Percentiles rank a stretch among this genome's conserved stretches.
phyloP scores from a whole-genome alignment of 2,329 filamentous ascomycete genomes.

The Cladobotryum protrusum region DNA sequence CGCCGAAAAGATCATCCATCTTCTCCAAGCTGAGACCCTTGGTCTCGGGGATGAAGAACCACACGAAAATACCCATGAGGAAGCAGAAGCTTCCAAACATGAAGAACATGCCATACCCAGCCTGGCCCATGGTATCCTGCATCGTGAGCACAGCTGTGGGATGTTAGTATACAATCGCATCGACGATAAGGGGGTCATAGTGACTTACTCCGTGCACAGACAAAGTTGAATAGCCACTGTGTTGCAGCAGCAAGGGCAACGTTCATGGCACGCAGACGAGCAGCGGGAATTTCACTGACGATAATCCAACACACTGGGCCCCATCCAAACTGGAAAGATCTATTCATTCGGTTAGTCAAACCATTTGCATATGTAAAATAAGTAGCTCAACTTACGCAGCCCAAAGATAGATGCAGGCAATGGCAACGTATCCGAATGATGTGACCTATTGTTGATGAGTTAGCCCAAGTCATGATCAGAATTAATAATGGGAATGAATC shows the following conservation, averaged over 20 bases:
- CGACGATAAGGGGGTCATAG: background rate
- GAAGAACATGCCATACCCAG: slow-evolving; percentile 56
- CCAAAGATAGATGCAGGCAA: slow-evolving; percentile 67
- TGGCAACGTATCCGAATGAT: slow-evolving; percentile 61
- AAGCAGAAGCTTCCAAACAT: slow-evolving; percentile 63
- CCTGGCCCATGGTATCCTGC: slow-evolving; percentile 47
- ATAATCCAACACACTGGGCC: slow-evolving; percentile 69
- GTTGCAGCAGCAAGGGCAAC: slow-evolving; percentile 62
- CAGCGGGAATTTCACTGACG: slow-evolving; percentile 61
- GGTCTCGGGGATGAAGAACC: slow-evolving; percentile 64
- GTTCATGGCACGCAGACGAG: slow-evolving; percentile 58
- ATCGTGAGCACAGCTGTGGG: slow-evolving; percentile 55
- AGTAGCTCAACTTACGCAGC: slow-evolving; percentile 39
- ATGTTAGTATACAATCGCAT: background rate
- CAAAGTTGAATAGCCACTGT: slow-evolving; percentile 70
- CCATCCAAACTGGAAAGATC: slow-evolving; percentile 64
- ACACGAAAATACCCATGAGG: slow-evolving; percentile 59
- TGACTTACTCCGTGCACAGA: slow-evolving; percentile 52
- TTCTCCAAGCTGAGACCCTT: slow-evolving; percentile 59
- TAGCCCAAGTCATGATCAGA: background rate
- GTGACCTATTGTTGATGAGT: slow-evolving; percentile 36
- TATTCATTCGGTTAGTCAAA: slow-evolving; percentile 5
- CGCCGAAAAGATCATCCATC: slow-evolving; percentile 62
- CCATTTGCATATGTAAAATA: background rate
- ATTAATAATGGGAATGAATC: background rate